phyloP scores from a whole-genome alignment of 1,284 basidiomycete genomes.

The Austroboletus niveus region DNA sequence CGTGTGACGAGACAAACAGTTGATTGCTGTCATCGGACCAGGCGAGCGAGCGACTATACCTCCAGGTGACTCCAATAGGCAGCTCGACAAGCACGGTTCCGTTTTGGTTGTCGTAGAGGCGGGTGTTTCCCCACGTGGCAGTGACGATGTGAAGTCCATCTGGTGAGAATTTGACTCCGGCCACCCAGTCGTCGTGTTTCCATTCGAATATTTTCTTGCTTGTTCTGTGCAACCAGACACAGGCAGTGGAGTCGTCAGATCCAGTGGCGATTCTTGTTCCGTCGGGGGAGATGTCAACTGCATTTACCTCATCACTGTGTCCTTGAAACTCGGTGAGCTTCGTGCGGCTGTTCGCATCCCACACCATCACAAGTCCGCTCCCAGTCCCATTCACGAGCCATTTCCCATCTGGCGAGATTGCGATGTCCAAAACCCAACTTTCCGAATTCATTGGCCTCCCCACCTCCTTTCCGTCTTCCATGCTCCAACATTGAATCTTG shows the following conservation, averaged over 20 bases:
- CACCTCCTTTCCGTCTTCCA: neutral
- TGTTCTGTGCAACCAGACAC: neutral
- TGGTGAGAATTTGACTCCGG: too few relatives aligned
- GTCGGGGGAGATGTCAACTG: too few relatives aligned
- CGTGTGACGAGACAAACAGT: too few relatives aligned
- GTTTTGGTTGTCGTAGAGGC: neutral
- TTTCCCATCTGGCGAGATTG: too few relatives aligned
- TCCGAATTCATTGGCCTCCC: neutral
- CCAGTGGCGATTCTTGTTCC: neutral
- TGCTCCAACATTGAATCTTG: too few relatives aligned
- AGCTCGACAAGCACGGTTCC: neutral
- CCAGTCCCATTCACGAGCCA: too few relatives aligned
- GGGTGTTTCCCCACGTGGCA: neutral
- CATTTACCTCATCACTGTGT: too few relatives aligned
- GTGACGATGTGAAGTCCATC: neutral
- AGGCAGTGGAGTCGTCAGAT: neutral
- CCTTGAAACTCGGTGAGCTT: too few relatives aligned
- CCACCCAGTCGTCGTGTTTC: too few relatives aligned
- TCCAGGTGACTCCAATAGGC: neutral
- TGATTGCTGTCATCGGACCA: neutral
- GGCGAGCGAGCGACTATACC: neutral
- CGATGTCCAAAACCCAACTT: neutral
- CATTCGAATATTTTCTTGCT: neutral
- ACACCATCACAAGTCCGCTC: too few relatives aligned
- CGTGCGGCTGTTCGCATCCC: too few relatives aligned